Base-by-base conservation (phyloP, 2,329 filamentous ascomycete species). In the Alternaria consortialis region DNA sequence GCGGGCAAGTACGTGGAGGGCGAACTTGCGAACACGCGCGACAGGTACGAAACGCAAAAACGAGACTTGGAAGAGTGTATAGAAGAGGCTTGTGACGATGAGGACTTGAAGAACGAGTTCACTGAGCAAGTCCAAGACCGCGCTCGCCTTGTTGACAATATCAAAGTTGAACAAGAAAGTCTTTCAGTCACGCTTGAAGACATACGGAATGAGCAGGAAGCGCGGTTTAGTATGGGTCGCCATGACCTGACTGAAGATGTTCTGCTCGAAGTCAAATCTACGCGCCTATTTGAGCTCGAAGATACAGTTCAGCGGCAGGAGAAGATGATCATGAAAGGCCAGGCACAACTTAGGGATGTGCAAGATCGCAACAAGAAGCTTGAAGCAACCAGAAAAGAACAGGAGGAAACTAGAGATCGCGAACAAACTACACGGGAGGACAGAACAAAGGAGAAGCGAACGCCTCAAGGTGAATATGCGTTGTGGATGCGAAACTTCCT, bases 1-100 rank as follows among this genome's bases (percentile, higher is more conserved):
- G 51, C 34, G 9, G 51, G 51, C 12, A 40, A 20, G 39, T 54
- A 34, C 4, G 7, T 54, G 27, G 51, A 54, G 20, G 51, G 51
- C 20, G 51, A 54, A 9, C 36, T 52, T 4, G 34, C 20, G 11
- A 39, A 37, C 40, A 27, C 34, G 9, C 48, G 48, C 32, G 11
- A 52, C 11, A 52, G 36, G 34, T 52, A 52, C 34, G 48, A 52
- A 25, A 23, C 34, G 5, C 32, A 52, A 27, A 37, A 37, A 8
- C 32, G 25, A 6, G 51, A 54, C n/a, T 27, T 54, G 15, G 37
- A 54, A 9, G 39, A 54, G 2, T 32, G 25, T 20, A 25, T 11
- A 8, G 31, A 23, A 2, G 51, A 54, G 17, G 15, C 12, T 7
- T n/a, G 7, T 2, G 51, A 43, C 9, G 51, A 54, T 20, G 51